Evolutionary conservation across 768 basidiomycete species (phyloP).

Genomic region (Steccherinum ochraceum): DNA sequence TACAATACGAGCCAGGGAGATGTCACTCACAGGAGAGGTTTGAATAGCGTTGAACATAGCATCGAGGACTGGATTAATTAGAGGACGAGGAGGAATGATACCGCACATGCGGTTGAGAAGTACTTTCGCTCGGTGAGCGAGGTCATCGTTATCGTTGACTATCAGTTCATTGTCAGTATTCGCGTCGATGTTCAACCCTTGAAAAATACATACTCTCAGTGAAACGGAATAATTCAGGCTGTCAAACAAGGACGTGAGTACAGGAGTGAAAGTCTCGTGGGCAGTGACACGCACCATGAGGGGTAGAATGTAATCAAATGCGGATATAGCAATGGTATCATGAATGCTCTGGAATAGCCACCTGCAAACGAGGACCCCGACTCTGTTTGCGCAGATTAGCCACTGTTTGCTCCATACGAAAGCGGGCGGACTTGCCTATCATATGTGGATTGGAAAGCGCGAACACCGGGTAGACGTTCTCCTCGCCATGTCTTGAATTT

Average conservation of each 20-base stretch:
- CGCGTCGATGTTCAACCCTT: neutral
- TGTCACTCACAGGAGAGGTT: constrained; percentile 57
- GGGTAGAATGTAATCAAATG: constrained; percentile 78
- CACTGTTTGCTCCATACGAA: too few relatives aligned
- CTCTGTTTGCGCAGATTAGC: constrained; percentile 30
- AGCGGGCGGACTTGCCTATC: constrained; percentile 61
- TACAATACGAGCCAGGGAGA: neutral
- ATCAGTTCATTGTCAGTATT: neutral
- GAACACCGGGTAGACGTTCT: constrained; percentile 64
- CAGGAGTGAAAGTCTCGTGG: constrained; percentile 5
- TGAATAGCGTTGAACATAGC: constrained; percentile 74
- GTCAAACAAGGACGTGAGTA: neutral
- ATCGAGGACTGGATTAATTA: constrained; percentile 64
- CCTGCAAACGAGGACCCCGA: constrained; percentile 63
- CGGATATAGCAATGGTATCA: constrained; percentile 68
- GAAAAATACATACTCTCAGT: constrained; percentile 52
- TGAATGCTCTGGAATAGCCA: constrained; percentile 74
- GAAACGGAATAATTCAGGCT: constrained; percentile 74
- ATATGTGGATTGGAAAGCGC: constrained; percentile 82
- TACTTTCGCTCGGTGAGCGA: constrained; percentile 55
- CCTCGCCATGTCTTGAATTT: constrained; percentile 65
- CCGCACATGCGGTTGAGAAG: constrained; percentile 83
- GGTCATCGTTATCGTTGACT: constrained; percentile 74
- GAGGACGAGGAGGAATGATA: constrained; percentile 65
- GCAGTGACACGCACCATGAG: constrained; percentile 52